Percentiles rank a stretch among this genome's conserved stretches.
Conservation (phyloP, 495 filamentous ascomycete species). For the Alectoria sarmentosa region DNA sequence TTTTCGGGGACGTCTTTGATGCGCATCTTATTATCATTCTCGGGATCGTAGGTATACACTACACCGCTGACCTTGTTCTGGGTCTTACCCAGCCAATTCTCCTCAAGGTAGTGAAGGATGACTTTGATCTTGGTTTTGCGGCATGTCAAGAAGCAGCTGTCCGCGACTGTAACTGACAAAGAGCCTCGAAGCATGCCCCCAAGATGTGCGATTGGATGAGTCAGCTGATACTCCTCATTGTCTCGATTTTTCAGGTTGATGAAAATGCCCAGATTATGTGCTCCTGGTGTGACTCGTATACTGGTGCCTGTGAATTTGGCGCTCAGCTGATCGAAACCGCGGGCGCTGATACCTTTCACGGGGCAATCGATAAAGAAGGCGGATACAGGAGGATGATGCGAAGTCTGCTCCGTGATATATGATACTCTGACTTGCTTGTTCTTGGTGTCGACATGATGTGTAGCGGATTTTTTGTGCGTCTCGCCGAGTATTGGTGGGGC, state of each 20-base stretch:
- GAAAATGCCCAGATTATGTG: conserved; percentile 94
- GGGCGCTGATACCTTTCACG: conserved; percentile 79
- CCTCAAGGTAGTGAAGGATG: conserved; percentile 86
- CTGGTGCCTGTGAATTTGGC: conserved; percentile 97
- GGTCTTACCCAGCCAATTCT: conserved; percentile 86
- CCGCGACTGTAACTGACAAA: conserved; percentile 78
- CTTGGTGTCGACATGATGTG: conserved; percentile 31
- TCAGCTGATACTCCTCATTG: conserved; percentile 89
- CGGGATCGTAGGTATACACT: conserved; percentile 78
- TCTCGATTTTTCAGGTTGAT: conserved; percentile 72
- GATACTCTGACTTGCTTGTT: conserved; percentile 66
- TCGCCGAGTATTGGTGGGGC: conserved; percentile 41
- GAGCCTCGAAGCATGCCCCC: conserved; percentile 80
- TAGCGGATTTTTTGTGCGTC: conserved; percentile 31
- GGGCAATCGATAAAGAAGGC: conserved; percentile 93
- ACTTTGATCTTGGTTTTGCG: conserved; percentile 80
- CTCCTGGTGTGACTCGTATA: conserved; percentile 81
- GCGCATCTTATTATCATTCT: conserved; percentile 65
- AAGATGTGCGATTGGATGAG: conserved; percentile 87
- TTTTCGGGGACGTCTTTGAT: conserved; percentile 80
- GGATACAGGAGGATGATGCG: conserved; percentile 94
- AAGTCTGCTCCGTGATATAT: conserved; percentile 96
- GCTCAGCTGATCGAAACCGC: conserved; percentile 90
- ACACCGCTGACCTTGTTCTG: conserved; percentile 90
- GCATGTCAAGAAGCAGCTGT: conserved; percentile 80